Conservation (phyloP, 768 basidiomycete species). For the Russula dissimulans region DNA sequence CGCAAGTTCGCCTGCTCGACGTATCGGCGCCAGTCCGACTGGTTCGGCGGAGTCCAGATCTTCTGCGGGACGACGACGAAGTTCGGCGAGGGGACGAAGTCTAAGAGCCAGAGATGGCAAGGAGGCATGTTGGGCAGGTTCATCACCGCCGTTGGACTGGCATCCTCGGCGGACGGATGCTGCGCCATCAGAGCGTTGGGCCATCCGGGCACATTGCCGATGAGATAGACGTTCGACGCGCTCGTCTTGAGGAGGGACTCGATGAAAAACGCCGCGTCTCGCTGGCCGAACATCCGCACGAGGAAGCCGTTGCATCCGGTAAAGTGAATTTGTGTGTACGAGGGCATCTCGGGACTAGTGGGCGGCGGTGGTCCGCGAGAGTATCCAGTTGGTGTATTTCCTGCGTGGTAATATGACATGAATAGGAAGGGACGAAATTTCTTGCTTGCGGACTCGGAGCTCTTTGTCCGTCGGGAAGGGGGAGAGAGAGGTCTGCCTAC, state of each 20-base stretch:
- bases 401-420: neutral
- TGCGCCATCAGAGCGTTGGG: constrained; percentile 1
- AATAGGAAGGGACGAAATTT: neutral
- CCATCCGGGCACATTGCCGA: constrained; percentile 4
- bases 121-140: neutral
- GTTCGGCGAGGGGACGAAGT: neutral
- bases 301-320: neutral
- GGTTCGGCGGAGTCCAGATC: constrained; percentile 14
- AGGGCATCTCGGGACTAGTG: neutral
- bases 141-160: neutral
- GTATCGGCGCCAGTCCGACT: constrained; percentile 17
- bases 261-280: constrained; percentile 9
- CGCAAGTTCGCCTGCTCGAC: constrained; percentile 11
- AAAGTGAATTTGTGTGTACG: neutral
- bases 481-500: neutral
- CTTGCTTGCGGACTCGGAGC: neutral
- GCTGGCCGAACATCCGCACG: constrained; percentile 8
- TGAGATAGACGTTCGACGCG: neutral
- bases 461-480: neutral
- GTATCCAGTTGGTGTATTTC: no score
- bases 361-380: neutral
- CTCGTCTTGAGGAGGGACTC: constrained; percentile 8
- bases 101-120: constrained; percentile 10
- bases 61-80: constrained; percentile 5
- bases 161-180: neutral